A percentile compares a stretch with the other conserved stretches of the same genome.
Evolutionary conservation across 2,329 filamentous ascomycete species (phyloP).

Genomic region (Fusarium burgessii): DNA sequence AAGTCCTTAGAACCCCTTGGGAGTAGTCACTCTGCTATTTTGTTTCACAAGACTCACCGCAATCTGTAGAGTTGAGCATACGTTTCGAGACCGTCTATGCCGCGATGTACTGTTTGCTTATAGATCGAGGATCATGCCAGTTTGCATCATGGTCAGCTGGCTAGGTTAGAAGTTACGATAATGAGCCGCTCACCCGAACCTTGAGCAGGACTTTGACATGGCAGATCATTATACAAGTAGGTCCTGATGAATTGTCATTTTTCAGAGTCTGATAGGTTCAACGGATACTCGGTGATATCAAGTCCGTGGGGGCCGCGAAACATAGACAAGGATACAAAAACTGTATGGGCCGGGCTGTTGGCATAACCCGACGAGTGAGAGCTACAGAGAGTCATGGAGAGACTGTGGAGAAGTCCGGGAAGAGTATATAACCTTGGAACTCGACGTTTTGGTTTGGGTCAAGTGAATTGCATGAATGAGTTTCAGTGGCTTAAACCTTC

Average conservation of each 20-base stretch:
- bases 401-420: neutral
- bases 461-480: neutral
- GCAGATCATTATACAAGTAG: neutral
- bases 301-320: neutral
- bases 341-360: neutral
- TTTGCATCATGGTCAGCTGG: neutral
- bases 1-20: too few species aligned
- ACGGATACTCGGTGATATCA: neutral
- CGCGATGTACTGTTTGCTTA: neutral
- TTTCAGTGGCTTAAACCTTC: constrained; percentile 26
- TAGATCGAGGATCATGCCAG: constrained; percentile 1
- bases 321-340: constrained; percentile 9
- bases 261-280: constrained; percentile 7
- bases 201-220: neutral
- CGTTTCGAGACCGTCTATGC: neutral
- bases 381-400: neutral
- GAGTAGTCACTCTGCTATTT: neutral
- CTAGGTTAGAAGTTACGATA: neutral
- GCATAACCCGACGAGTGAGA: neutral
- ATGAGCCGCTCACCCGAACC: constrained; percentile 3
- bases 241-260: neutral
- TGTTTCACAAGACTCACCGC: neutral
- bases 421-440: neutral
- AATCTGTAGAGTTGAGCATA: neutral
- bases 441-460: neutral